Conservation (phyloP, 768 basidiomycete genomes). For the Lentinula sp. region DNA sequence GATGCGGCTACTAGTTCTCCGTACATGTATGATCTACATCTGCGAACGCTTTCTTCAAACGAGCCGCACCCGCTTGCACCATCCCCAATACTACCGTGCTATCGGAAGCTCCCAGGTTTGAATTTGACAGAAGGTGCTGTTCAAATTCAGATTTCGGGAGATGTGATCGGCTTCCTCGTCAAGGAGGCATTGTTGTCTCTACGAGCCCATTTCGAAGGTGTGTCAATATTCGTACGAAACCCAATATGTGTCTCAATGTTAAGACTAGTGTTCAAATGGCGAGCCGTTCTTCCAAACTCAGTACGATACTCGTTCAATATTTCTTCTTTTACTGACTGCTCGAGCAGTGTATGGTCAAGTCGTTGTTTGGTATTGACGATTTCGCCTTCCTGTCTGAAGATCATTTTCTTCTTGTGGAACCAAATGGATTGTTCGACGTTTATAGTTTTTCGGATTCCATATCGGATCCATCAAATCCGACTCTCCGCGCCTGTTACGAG, state of each 20-base stretch:
- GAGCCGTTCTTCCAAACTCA: conserved; percentile 29
- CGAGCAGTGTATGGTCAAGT: conserved; percentile 34
- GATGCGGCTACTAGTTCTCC: conserved; percentile 23
- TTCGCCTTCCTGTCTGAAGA: conserved; percentile 43
- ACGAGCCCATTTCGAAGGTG: conserved; percentile 37
- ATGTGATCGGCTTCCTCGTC: conserved; percentile 42
- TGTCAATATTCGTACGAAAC: neutral
- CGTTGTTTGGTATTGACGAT: conserved; percentile 42
- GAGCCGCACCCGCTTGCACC: conserved; percentile 42
- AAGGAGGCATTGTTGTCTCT: conserved; percentile 36
- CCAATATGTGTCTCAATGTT: neutral
- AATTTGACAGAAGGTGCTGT: conserved; percentile 33
- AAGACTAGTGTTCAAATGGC: conserved; percentile 39
- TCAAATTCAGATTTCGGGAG: conserved; percentile 39
- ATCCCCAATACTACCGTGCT: conserved; percentile 30
- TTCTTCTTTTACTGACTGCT: conserved; percentile 1
- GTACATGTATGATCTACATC: conserved; percentile 42
- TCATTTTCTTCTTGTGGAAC: conserved; percentile 41
- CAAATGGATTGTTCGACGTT: conserved; percentile 41
- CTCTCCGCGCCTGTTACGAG: conserved; percentile 28
- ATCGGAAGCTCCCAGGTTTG: conserved; percentile 21
- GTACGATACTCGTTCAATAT: conserved; percentile 21
- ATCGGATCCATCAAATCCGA: conserved; percentile 21
- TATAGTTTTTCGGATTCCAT: conserved; percentile 39
- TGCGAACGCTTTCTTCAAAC: conserved; percentile 46